These are phyloP conservation scores for Metarhizium anisopliae DNA, from an alignment of 2,329 filamentous ascomycete species.

Conservation along the genomic window DNA sequence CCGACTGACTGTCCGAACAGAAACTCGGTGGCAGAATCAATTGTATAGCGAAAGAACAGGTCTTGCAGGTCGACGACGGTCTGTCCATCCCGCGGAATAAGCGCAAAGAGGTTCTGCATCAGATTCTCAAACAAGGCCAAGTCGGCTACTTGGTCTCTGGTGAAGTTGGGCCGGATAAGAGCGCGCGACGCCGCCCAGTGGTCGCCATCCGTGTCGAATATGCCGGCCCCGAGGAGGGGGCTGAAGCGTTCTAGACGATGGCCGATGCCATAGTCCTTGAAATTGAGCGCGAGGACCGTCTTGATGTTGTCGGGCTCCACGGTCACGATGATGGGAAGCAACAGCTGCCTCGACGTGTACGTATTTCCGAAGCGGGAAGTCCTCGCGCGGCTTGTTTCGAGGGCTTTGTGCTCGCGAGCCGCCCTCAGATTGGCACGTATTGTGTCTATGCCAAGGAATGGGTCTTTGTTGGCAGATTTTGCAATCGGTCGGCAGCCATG, in stretches of 20 bases:
- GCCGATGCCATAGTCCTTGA: slow-evolving; percentile 15
- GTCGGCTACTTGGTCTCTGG: slow-evolving; percentile 32
- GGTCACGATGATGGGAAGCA: slow-evolving; percentile 9
- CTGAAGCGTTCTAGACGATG: slow-evolving; percentile 15
- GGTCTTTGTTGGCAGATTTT: not conserved
- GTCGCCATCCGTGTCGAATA: slow-evolving; percentile 9
- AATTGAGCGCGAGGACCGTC: slow-evolving; percentile 17
- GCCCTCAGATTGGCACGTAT: not conserved
- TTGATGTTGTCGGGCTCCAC: slow-evolving; percentile 18
- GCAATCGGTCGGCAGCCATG: slow-evolving; percentile 5
- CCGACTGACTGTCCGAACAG: slow-evolving; percentile 50
- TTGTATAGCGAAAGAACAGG: slow-evolving; percentile 38
- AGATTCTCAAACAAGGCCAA: slow-evolving; percentile 26
- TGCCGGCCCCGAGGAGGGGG: slow-evolving; percentile 34
- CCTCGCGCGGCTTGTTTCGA: not conserved
- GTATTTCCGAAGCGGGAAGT: slow-evolving; percentile 1
- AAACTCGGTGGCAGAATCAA: slow-evolving; percentile 44
- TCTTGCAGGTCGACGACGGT: slow-evolving; percentile 32
- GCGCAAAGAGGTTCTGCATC: slow-evolving; percentile 12
- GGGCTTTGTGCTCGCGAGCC: not conserved
- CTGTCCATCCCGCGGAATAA: slow-evolving; percentile 25
- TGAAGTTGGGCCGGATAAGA: slow-evolving; percentile 31
- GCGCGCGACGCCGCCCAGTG: slow-evolving; percentile 27
- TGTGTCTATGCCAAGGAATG: slow-evolving; percentile 5
- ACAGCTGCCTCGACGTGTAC: not conserved